A percentile compares a stretch with the other conserved stretches of the same genome.
Evolutionary conservation across 2,329 filamentous ascomycete species (phyloP).

Genomic region (Epichloe baconii): DNA sequence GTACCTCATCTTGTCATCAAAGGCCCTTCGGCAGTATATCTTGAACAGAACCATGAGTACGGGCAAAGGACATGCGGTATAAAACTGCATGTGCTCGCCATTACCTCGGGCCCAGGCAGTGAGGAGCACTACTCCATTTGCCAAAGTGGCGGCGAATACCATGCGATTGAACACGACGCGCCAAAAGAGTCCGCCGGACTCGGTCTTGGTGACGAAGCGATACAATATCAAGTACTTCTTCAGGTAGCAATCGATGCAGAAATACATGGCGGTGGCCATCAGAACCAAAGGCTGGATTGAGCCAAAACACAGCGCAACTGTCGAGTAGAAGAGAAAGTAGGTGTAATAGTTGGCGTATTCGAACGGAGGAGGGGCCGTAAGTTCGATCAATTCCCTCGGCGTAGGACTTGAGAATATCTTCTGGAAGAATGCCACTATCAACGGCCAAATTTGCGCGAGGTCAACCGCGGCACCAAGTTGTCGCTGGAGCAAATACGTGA

Average conservation of each 20-base stretch:
- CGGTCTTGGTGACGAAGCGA: constrained; percentile 91
- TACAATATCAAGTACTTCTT: constrained; percentile 95
- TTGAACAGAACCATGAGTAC: constrained; percentile 77
- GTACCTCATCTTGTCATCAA: constrained; percentile 70
- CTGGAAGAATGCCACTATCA: constrained; percentile 74
- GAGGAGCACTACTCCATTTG: constrained; percentile 66
- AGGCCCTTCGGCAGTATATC: constrained; percentile 61
- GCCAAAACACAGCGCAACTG: constrained; percentile 74
- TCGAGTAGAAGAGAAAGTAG: constrained; percentile 91
- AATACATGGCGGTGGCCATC: constrained; percentile 79
- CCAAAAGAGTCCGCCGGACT: constrained; percentile 91
- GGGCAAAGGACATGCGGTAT: constrained; percentile 58
- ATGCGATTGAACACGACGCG: constrained; percentile 85
- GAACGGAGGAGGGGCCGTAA: constrained; percentile 83
- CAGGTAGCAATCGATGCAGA: constrained; percentile 70
- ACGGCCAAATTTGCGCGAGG: constrained; percentile 72
- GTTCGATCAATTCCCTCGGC: constrained; percentile 79
- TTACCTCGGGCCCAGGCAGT: constrained; percentile 60
- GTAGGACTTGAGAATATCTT: constrained; percentile 80
- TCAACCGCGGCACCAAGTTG: constrained; percentile 91
- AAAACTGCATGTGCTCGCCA: constrained; percentile 47
- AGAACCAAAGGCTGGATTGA: constrained; percentile 79
- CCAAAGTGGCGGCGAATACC: constrained; percentile 65
- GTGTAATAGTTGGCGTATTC: constrained; percentile 98
- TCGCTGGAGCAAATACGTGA: constrained; percentile 83